Percentiles rank a stretch among this genome's conserved stretches.
phyloP scores from a whole-genome alignment of 1,284 basidiomycete genomes.

The Bjerkandera adusta region DNA sequence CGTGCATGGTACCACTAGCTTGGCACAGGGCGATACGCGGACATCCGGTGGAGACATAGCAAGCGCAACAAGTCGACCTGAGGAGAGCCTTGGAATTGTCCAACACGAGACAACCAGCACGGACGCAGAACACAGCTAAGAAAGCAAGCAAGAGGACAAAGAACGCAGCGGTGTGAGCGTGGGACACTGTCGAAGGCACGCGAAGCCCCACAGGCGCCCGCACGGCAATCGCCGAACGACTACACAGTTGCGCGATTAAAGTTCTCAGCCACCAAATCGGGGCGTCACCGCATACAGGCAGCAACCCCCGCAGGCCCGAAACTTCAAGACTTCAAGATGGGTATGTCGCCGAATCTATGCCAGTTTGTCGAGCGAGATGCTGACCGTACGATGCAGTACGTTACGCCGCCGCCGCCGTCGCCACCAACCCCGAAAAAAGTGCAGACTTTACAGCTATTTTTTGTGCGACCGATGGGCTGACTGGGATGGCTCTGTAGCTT shows the following conservation, averaged over 20 bases:
- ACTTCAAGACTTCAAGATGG: slow-evolving; percentile 61
- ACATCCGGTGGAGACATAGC: no score
- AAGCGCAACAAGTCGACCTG: no score
- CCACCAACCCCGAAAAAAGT: slow-evolving; percentile 94
- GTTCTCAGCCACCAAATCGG: slow-evolving; percentile 28
- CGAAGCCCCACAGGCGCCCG: no score
- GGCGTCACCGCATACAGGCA: slow-evolving; percentile 20
- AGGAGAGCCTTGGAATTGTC: no score
- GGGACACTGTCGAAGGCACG: no score
- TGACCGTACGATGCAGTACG: slow-evolving; percentile 58
- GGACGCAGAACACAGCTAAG: no score
- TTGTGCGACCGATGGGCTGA: slow-evolving; percentile 16
- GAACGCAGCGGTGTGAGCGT: no score
- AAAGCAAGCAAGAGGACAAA: no score
- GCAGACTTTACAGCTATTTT: slow-evolving; percentile 11
- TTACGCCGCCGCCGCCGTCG: slow-evolving; percentile 85
- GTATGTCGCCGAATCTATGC: slow-evolving; percentile 38
- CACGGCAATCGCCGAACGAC: slow-evolving; percentile 23
- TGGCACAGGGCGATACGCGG: no score
- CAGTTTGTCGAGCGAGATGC: slow-evolving; percentile 16
- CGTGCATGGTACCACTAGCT: no score
- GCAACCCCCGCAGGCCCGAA: slow-evolving; percentile 26
- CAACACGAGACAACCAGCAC: no score
- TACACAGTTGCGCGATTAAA: slow-evolving; percentile 27
- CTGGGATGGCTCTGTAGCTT: slow-evolving; percentile 50